Percentiles rank a stretch among this genome's conserved stretches.
Evolutionary conservation across 2,329 filamentous ascomycete genomes (phyloP).

Genomic region (Trichoderma simmonsii): DNA sequence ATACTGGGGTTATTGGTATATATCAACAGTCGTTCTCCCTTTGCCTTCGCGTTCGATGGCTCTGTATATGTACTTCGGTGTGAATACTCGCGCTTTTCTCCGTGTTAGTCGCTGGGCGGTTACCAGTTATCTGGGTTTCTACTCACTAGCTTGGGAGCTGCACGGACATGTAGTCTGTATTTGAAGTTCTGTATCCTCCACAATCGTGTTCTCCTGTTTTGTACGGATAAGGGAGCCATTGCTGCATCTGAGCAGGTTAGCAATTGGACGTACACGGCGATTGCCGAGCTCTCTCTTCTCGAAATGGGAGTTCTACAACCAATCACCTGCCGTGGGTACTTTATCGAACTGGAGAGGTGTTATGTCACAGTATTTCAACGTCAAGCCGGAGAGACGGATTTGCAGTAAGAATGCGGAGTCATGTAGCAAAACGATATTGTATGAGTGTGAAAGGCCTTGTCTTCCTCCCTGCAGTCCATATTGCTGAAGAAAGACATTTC

Average conservation of each 20-base stretch:
- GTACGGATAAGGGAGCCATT: no score
- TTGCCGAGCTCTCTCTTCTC: neutral
- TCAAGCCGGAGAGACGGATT: neutral
- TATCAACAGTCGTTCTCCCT: neutral
- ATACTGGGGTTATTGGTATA: neutral
- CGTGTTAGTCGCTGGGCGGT: neutral
- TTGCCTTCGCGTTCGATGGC: neutral
- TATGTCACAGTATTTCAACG: neutral
- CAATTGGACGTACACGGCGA: neutral
- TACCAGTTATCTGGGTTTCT: neutral
- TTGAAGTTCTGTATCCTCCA: neutral
- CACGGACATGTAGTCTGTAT: neutral
- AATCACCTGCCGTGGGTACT: neutral
- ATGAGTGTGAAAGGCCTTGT: neutral
- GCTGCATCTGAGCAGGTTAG: neutral
- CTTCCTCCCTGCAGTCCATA: neutral
- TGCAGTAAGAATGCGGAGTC: neutral
- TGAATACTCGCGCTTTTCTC: neutral
- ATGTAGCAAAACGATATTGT: neutral
- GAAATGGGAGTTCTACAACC: neutral
- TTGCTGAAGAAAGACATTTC: neutral
- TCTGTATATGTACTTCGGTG: neutral
- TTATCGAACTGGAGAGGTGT: neutral
- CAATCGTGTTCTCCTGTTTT: accelerated
- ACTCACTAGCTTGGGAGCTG: neutral